Evolutionary conservation across 1,284 basidiomycete genomes (phyloP), one percentile per base, ranked within the genome.

Genomic region (Ustilago cynodontis): DNA sequence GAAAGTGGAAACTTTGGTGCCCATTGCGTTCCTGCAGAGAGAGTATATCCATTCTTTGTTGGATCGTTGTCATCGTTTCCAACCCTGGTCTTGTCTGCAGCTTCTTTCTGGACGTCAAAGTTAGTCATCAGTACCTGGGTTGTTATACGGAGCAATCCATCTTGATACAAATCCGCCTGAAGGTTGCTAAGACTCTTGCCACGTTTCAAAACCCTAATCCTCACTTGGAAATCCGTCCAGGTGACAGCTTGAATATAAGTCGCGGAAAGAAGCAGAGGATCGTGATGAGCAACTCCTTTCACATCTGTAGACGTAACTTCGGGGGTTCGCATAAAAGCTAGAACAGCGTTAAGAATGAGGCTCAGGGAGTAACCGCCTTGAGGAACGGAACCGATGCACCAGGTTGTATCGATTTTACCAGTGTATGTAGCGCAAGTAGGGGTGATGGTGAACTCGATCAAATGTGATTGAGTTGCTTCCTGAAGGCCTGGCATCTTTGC

Each of bases 371-470:
- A 78, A 22, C 77, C 77, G 24, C 77, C 77, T 31, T 78, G 61
- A 1, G 77, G 77, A 0, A 78, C 72, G 0, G 67, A 71, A 10
- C 72, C 71, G 55, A 78, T 78, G 39, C 77, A 78, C 77, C 77
- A 78, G 0, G 63, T 69, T 0, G 62, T 54, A 29, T 77, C 74
- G 60, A 77, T 65, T 6, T 7, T 24, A 13, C 69, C 74, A 24
- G 4, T 37, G 31, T 71, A 77, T 0, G 47, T 61, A 18, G 62
- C 62, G 2, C 35, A 59, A 3, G 65, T 54, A n/a, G 49, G 18
- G 2, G 61, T 65, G 57, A 76, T 59, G 43, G 16, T 60, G 22
- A 57, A 43, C 20, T 65, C 66, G 55, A 65, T 58, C 13, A 76
- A 58, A 0, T 26, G 43, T 0, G 68, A 68, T 35, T 67, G 45